Evolutionary conservation across 495 filamentous ascomycete species (phyloP).

Genomic region (Podospora sp.): DNA sequence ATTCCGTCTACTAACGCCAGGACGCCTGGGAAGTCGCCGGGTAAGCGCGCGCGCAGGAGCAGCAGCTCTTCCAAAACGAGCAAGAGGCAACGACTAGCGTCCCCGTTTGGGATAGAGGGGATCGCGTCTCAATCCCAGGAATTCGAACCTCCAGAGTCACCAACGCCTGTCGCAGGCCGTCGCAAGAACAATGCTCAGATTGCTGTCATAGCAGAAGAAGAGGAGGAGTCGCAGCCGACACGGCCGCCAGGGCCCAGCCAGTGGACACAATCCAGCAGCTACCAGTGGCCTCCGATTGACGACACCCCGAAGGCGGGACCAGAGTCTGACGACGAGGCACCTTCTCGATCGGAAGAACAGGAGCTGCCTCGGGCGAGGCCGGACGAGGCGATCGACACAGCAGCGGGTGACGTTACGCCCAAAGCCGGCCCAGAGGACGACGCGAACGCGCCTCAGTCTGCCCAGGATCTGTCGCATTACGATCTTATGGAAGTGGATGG

Average conservation of each 20-base stretch:
- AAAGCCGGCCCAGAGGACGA: neutral
- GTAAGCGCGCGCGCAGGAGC: neutral
- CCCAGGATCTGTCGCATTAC: neutral
- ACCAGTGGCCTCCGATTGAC: neutral
- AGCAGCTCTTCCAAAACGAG: neutral
- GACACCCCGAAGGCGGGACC: neutral
- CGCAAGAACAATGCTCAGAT: neutral
- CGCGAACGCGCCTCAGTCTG: neutral
- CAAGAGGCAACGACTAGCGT: neutral
- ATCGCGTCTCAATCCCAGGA: neutral
- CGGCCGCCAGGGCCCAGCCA: neutral
- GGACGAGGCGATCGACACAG: conserved; percentile 3
- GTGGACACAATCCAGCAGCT: neutral
- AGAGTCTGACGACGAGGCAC: neutral
- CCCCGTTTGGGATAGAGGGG: neutral
- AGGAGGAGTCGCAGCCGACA: neutral
- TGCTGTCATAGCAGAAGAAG: neutral
- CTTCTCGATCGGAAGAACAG: neutral
- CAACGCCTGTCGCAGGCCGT: neutral
- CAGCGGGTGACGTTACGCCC: neutral
- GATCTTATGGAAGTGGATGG: neutral
- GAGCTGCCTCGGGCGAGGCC: neutral
- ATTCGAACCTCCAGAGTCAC: neutral
- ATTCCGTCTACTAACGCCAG: conserved; percentile 5
- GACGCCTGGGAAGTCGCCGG: neutral